phyloP scores from a whole-genome alignment of 1,284 basidiomycete species.

The Anthracocystis setariae region DNA sequence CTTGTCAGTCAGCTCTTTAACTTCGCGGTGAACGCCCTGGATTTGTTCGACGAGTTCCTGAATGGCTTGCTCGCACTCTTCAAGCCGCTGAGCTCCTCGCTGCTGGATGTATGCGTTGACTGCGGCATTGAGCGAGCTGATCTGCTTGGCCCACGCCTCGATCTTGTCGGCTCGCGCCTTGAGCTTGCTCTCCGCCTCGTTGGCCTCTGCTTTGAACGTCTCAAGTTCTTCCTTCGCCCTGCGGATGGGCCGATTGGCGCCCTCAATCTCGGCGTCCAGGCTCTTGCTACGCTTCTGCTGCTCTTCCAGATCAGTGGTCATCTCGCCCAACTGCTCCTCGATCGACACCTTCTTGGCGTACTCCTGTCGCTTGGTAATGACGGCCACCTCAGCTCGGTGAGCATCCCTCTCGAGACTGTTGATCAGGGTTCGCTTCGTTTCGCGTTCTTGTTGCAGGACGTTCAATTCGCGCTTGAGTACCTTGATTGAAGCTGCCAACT shows the following conservation, averaged over 20 bases:
- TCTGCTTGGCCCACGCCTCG: slow-evolving; percentile 52
- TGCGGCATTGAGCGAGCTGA: slow-evolving; percentile 38
- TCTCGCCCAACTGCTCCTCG: slow-evolving; percentile 67
- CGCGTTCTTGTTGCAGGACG: slow-evolving; percentile 49
- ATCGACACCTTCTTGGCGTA: slow-evolving; percentile 43
- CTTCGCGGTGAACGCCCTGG: slow-evolving; percentile 30
- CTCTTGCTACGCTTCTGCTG: slow-evolving; percentile 54
- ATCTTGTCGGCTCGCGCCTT: slow-evolving; percentile 66
- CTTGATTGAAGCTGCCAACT: slow-evolving; percentile 49
- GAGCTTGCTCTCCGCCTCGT: slow-evolving; percentile 72
- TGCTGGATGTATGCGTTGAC: slow-evolving; percentile 45
- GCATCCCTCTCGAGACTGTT: slow-evolving; percentile 44
- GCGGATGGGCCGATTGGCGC: slow-evolving; percentile 77
- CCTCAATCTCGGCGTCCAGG: slow-evolving; percentile 75
- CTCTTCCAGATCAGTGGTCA: slow-evolving; percentile 73
- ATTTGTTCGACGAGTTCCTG: slow-evolving; percentile 60
- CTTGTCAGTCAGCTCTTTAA: slow-evolving; percentile 49
- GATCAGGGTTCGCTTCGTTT: slow-evolving; percentile 48
- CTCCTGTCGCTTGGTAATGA: slow-evolving; percentile 53
- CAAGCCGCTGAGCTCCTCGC: slow-evolving; percentile 46
- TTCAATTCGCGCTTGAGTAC: slow-evolving; percentile 55
- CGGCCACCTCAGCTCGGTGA: slow-evolving; percentile 69
- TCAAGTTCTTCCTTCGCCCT: slow-evolving; percentile 75
- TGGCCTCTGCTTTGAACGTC: slow-evolving; percentile 73
- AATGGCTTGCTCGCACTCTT: slow-evolving; percentile 50